Percentiles rank a stretch among this genome's conserved stretches.
phyloP scores from a whole-genome alignment of 257 asterid genomes.

The Capsicum baccatum region DNA sequence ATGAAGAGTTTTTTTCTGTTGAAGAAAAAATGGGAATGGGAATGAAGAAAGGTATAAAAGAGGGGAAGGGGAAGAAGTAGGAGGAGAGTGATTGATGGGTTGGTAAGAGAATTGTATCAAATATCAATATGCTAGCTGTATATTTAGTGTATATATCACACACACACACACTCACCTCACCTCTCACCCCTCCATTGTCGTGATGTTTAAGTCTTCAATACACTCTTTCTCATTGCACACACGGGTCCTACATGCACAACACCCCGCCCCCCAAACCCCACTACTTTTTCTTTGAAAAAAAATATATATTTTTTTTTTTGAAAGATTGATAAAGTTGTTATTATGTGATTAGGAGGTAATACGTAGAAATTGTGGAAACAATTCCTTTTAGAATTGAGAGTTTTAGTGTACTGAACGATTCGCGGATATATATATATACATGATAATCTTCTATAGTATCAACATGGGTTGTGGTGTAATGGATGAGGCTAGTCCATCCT shows the following conservation, averaged over 20 bases:
- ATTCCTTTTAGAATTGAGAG: too few species aligned
- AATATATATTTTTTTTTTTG: too few species aligned
- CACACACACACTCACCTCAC: neutral
- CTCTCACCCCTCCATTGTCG: constrained; percentile 29
- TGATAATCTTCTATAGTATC: too few species aligned
- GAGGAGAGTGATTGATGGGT: constrained; percentile 25
- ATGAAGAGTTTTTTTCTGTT: neutral
- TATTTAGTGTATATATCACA: neutral
- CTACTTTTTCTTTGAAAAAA: neutral
- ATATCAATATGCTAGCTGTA: constrained; percentile 7
- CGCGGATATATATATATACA: too few species aligned
- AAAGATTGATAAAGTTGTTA: too few species aligned
- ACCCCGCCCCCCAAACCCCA: neutral
- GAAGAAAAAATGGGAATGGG: neutral
- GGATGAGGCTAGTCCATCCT: too few species aligned
- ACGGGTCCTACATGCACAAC: neutral
- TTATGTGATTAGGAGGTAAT: too few species aligned
- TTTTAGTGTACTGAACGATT: too few species aligned
- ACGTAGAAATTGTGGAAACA: too few species aligned
- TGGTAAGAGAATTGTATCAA: constrained; percentile 24
- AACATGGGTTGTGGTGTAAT: too few species aligned
- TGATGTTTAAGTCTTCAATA: constrained; percentile 9
- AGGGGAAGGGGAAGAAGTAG: neutral
- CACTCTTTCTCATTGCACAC: neutral
- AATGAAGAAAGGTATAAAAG: neutral